Base-by-base conservation (phyloP, 2,329 filamentous ascomycete species). In the Onygenales sp. region DNA sequence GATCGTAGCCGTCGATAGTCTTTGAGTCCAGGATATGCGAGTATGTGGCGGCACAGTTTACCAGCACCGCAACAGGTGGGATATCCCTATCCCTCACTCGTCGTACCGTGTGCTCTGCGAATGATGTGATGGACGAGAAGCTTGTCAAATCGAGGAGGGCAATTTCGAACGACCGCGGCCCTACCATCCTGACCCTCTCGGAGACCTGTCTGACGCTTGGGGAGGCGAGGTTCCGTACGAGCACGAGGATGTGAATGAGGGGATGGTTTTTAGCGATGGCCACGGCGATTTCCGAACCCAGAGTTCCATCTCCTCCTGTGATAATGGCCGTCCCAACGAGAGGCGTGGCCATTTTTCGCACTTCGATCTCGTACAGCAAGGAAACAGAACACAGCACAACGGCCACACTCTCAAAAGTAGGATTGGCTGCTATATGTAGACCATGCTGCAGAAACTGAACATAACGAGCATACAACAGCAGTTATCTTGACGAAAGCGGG, bases 301-400 rank as follows among this genome's bases (percentile, higher is more conserved):
- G 57, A 6, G 58, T 55, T 9, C 67, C 67, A 62, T 66, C 67
- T 43, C 63, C 67, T 13, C 67, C 67, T 38, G 67, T 70, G 43
- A 70, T 69, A 41, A 70, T 67, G 17, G 67, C 67, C 6, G 67
- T 70, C 36, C 66, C 67, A 32, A 59, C 59, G 11, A 70, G 64
- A 52, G 66, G 63, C 54, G 63, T 68, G 36, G 63, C 64, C 67
- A 69, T 69, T 39, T 39, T 39, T 39, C 36, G 36, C 9, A 7
- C 13, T n/a, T 39, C 36, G 13, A 9, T 39, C 9, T 39, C 36
- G 36, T n/a, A 39, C 36, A 1, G 9, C 13, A 39, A 39, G 9
- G 9, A 39, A 39, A n/a, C 6, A 39, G 36, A 9, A 39, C 36
- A 10, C 1, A 27, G 21, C 3, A 27, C 21, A 27, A 27, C 21